A percentile compares a stretch with the other conserved stretches of the same genome.
These are phyloP conservation scores for Botrytis hyacinthi DNA, from an alignment of 2,329 filamentous ascomycete species.

Conservation along the genomic window DNA sequence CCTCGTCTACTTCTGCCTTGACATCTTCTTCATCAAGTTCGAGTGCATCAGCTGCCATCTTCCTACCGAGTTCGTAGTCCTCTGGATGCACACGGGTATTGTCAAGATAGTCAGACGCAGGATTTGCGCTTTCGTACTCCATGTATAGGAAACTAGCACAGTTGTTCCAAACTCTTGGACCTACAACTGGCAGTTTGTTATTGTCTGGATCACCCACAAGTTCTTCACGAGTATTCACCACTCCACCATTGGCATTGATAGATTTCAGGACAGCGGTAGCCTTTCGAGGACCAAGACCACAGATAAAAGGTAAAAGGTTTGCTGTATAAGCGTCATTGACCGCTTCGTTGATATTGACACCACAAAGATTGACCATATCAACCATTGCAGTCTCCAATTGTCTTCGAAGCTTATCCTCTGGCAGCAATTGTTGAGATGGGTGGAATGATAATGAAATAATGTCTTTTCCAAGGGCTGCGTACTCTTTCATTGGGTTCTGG, in stretches of 20 bases:
- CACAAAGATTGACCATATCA: slow-evolving; percentile 95
- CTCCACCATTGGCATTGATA: slow-evolving; percentile 86
- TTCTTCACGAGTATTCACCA: slow-evolving; percentile 79
- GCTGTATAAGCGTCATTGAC: slow-evolving; percentile 78
- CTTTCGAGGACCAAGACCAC: slow-evolving; percentile 89
- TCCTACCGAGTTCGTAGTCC: slow-evolving; percentile 95
- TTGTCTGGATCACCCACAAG: slow-evolving; percentile 84
- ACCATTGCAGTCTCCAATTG: slow-evolving; percentile 95
- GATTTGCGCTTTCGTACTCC: slow-evolving; percentile 78
- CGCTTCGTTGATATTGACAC: slow-evolving; percentile 92
- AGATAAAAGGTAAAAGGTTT: slow-evolving; percentile 85
- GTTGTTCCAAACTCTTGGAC: slow-evolving; percentile 91
- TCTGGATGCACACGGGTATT: slow-evolving; percentile 97
- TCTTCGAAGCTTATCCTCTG: slow-evolving; percentile 81
- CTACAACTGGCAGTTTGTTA: slow-evolving; percentile 75
- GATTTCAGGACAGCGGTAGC: slow-evolving; percentile 82
- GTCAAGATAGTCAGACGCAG: slow-evolving; percentile 86
- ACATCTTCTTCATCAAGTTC: slow-evolving; percentile 98
- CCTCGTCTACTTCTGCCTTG: slow-evolving; percentile 88
- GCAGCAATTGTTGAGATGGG: slow-evolving; percentile 82
- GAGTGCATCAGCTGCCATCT: slow-evolving; percentile 96
- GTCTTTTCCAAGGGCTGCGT: slow-evolving; percentile 87
- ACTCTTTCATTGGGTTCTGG: slow-evolving; percentile 95
- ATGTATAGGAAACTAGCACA: slow-evolving; percentile 94
- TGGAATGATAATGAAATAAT: slow-evolving; percentile 86